Conservation (phyloP, 2,329 filamentous ascomycete species). For the Alternaria brassicae region DNA sequence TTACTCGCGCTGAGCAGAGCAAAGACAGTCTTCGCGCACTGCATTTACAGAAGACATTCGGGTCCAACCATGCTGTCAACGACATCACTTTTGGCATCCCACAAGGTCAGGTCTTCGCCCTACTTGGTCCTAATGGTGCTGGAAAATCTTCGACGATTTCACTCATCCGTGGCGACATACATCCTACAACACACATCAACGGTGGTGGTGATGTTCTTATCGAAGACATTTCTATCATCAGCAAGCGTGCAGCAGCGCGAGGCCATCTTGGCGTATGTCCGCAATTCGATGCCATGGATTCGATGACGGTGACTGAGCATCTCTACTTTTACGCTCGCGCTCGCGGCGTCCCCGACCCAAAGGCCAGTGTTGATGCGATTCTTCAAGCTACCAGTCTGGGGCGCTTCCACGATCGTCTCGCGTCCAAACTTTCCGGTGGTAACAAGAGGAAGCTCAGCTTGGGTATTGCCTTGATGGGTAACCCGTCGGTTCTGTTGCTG, state of each 20-base stretch:
- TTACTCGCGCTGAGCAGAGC: conserved; percentile 66
- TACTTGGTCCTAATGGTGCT: conserved; percentile 89
- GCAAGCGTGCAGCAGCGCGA: conserved; percentile 73
- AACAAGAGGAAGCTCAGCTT: conserved; percentile 93
- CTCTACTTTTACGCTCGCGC: conserved; percentile 86
- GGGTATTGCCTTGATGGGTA: conserved; percentile 90
- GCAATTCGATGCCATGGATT: conserved; percentile 77
- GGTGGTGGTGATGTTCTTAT: conserved; percentile 82
- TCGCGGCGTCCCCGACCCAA: conserved; percentile 76
- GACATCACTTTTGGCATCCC: conserved; percentile 84
- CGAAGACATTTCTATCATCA: conserved; percentile 77
- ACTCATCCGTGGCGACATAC: conserved; percentile 85
- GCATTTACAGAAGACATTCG: conserved; percentile 81
- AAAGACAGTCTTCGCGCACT: conserved; percentile 78
- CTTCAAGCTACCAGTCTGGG: conserved; percentile 80
- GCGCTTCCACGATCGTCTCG: conserved; percentile 76
- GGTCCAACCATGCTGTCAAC: conserved; percentile 76
- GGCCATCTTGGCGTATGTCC: conserved; percentile 88
- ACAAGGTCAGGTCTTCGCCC: conserved; percentile 82
- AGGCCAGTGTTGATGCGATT: conserved; percentile 79
- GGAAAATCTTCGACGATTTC: conserved; percentile 92
- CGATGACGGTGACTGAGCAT: conserved; percentile 89
- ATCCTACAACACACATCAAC: conserved; percentile 64
- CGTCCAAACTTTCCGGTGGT: conserved; percentile 80
- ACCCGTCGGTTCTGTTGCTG: conserved; percentile 83